Conservation (phyloP, 257 asterid species). For the Solanum etuberosum region DNA sequence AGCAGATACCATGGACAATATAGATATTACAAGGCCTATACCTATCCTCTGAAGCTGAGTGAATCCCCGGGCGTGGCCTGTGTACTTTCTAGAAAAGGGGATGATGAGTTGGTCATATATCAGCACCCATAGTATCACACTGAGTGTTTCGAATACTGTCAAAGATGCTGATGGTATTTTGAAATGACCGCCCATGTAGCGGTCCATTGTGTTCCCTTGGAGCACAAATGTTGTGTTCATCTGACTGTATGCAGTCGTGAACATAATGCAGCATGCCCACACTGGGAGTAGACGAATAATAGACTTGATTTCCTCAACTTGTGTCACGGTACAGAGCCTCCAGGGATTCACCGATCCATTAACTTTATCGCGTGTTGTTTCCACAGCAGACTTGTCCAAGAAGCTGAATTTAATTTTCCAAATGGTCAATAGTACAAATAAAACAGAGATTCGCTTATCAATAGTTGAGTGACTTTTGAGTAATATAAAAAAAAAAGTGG, state of each 20-base stretch:
- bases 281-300: constrained; percentile 48
- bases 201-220: constrained; percentile 80
- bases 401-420: constrained; percentile 23
- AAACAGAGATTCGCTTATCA: no score
- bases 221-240: constrained; percentile 19
- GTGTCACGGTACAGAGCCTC: constrained; percentile 69
- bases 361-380: constrained; percentile 17
- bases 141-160: constrained; percentile 21
- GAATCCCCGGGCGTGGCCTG: constrained; percentile 59
- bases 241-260: constrained; percentile 56
- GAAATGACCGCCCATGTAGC: constrained; percentile 51
- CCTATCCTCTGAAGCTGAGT: constrained; percentile 82
- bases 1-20: constrained; percentile 46
- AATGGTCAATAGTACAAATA: neutral
- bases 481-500: neutral
- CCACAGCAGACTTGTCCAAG: constrained; percentile 75
- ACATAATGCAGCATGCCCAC: constrained; percentile 67
- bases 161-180: constrained; percentile 63
- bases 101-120: constrained; percentile 42
- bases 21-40: constrained; percentile 35
- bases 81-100: constrained; percentile 31
- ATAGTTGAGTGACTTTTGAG: neutral
- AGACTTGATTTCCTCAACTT: constrained; percentile 74
- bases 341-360: constrained; percentile 31
- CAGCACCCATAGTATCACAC: constrained; percentile 3